Conservation (phyloP, 2,329 filamentous ascomycete species). For the Daldinia sp. region DNA sequence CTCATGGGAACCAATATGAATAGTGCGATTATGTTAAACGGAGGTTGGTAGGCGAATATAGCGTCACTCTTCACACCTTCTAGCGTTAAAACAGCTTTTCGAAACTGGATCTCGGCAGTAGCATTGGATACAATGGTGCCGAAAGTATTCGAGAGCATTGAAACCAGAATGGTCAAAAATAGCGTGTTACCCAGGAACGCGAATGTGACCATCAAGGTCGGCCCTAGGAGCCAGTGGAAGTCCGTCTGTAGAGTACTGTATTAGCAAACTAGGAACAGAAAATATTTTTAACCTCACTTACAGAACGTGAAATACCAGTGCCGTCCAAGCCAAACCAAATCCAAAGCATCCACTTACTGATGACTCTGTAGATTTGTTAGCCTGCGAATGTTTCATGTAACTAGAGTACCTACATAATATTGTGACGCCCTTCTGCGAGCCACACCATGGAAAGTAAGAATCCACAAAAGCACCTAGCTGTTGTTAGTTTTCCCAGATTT, state of each 20-base stretch:
- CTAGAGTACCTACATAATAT: conserved; percentile 62
- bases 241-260: conserved; percentile 61
- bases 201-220: conserved; percentile 83
- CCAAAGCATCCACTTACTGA: conserved; percentile 92
- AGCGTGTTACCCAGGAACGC: conserved; percentile 88
- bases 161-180: conserved; percentile 89
- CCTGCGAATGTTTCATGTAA: not conserved
- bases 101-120: conserved; percentile 85
- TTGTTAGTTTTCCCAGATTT: conserved; percentile 27
- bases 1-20: conserved; percentile 81
- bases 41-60: conserved; percentile 84
- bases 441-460: conserved; percentile 84
- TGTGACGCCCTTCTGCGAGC: conserved; percentile 75
- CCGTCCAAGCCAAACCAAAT: conserved; percentile 92
- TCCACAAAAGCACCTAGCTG: conserved; percentile 76
- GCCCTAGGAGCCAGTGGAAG: conserved; percentile 84
- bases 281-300: conserved; percentile 49
- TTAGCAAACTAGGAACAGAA: conserved; percentile 33
- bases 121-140: conserved; percentile 81
- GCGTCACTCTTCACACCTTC: conserved; percentile 89
- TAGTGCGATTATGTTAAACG: conserved; percentile 85
- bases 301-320: conserved; percentile 70
- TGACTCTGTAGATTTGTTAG: conserved; percentile 62
- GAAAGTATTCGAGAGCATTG: conserved; percentile 88
- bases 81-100: conserved; percentile 82